Evolutionary conservation across 306 rosid genomes (phyloP), one percentile per base, ranked within the genome.

Genomic region (Psophocarpus tetragonolobus): DNA sequence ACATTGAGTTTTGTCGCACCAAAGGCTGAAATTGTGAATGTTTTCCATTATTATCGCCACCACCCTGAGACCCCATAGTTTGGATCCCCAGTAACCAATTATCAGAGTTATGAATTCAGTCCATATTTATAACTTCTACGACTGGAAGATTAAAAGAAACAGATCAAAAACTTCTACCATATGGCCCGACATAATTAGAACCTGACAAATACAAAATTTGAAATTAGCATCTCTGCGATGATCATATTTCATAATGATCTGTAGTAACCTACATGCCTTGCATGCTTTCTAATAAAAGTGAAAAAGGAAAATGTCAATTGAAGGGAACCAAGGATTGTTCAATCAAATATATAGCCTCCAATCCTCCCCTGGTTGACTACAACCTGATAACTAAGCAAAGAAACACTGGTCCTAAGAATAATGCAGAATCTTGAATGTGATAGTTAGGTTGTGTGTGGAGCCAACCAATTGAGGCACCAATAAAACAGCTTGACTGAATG

Each of bases 61-160:
- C 93, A 50, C 86, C 87, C 76, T 91, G 89, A 87, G 98, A 91
- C 74, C 95, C 96, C 98, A 95, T 92, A 27, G 88, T 87, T 79
- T 78, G 83, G 68, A 90, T 80, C 87, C 86, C 89, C 90, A 81
- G 87, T 66, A 82, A 84, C 82, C 84, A 85, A 72, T 62, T 45
- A 78, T 50, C 53, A 72, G n/a, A 26, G 29, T 45, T 64, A 86
- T 68, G 10, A 51, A 56, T 32, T 76, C 83, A 76, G 68, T 58
- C 27, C 83, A 67, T 75, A 73, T 24, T 78, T 66, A 75, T 63
- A 54, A 30, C 0, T 32, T 50, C 27, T 30, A 53, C 18, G 68
- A 23, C 58, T 36, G 45, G 23, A 51, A 68, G 20, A 42, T 18
- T 51, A 24, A 27, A 72, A 51, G 12, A 30, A 62, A 33, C 42